Percentiles rank a stretch among this genome's conserved stretches.
Evolutionary conservation across 2,329 filamentous ascomycete genomes (phyloP).

Genomic region (Ascochyta koolunga): DNA sequence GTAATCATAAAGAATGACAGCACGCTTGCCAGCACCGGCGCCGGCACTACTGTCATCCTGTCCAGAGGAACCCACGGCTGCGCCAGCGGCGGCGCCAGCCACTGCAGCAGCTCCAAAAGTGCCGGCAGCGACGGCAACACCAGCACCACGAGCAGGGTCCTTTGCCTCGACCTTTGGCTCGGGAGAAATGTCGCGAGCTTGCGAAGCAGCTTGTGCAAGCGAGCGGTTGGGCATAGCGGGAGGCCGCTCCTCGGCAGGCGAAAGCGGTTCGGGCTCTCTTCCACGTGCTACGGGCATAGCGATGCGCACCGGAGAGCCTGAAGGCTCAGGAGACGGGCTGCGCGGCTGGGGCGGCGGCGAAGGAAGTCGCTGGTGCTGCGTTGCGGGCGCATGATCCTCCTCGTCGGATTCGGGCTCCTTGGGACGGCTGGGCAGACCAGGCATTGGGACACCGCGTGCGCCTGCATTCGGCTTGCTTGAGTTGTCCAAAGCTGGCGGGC

Average conservation of each 20-base stretch:
- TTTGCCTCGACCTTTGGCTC: slow-evolving; percentile 67
- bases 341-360: slow-evolving; percentile 49
- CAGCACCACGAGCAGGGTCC: slow-evolving; percentile 60
- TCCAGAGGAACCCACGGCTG: slow-evolving; percentile 48
- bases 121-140: slow-evolving; percentile 52
- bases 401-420: slow-evolving; percentile 51
- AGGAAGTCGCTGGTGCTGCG: slow-evolving; percentile 57
- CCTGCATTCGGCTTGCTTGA: slow-evolving; percentile 71
- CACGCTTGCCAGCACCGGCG: slow-evolving; percentile 66
- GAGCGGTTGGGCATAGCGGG: slow-evolving; percentile 69
- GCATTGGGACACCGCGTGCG: slow-evolving; percentile 73
- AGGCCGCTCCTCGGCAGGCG: slow-evolving; percentile 55
- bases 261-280: slow-evolving; percentile 57
- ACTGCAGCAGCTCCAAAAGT: slow-evolving; percentile 52
- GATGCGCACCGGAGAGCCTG: slow-evolving; percentile 79
- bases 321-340: slow-evolving; percentile 58
- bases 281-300: slow-evolving; percentile 81
- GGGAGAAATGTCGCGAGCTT: slow-evolving; percentile 68
- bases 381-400: slow-evolving; percentile 57
- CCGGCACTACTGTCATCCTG: slow-evolving; percentile 38
- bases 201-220: slow-evolving; percentile 66
- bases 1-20: slow-evolving; percentile 90
- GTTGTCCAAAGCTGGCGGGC: slow-evolving; percentile 68
- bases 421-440: slow-evolving; percentile 71
- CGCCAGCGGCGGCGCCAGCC: slow-evolving; percentile 52